Percentiles rank a stretch among this genome's conserved stretches.
Evolutionary conservation across 2,329 filamentous ascomycete genomes (phyloP).

Genomic region (Nothomitra cinnamomea): DNA sequence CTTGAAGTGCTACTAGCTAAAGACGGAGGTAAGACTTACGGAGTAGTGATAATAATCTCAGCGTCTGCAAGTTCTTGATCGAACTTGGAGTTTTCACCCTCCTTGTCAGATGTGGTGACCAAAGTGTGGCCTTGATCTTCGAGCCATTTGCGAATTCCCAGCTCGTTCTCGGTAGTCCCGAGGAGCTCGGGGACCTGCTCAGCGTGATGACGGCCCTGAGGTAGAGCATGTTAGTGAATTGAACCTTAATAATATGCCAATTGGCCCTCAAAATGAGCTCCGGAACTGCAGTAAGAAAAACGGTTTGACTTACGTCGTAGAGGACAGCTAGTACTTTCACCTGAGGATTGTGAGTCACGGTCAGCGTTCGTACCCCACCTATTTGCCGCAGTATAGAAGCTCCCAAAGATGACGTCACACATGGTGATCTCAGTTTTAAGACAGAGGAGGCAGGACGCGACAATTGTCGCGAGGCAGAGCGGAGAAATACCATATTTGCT

Average conservation of each 20-base stretch:
- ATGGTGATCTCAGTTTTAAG: neutral
- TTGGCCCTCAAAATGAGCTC: neutral
- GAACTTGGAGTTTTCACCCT: constrained; percentile 80
- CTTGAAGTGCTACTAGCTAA: neutral
- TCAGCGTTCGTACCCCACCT: constrained; percentile 10
- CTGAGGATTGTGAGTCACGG: constrained; percentile 16
- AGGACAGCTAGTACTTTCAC: constrained; percentile 17
- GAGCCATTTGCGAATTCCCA: constrained; percentile 92
- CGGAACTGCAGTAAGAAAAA: neutral
- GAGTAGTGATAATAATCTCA: constrained; percentile 97
- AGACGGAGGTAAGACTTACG: constrained; percentile 35
- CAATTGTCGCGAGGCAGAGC: neutral
- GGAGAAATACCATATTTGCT: constrained; percentile 5
- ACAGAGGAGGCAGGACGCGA: constrained; percentile 1
- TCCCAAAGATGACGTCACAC: neutral
- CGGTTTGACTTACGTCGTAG: constrained; percentile 15
- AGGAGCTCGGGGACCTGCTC: constrained; percentile 74
- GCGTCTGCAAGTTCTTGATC: constrained; percentile 93
- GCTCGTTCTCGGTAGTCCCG: constrained; percentile 95
- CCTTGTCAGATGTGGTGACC: constrained; percentile 95
- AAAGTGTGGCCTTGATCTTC: constrained; percentile 94
- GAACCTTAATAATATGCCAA: neutral
- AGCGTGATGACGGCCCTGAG: constrained; percentile 15
- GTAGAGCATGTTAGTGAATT: neutral
- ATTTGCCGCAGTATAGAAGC: neutral